Base-by-base conservation (phyloP, 225 moss, liverwort and hornwort species). In the Takakia lepidozioides region DNA sequence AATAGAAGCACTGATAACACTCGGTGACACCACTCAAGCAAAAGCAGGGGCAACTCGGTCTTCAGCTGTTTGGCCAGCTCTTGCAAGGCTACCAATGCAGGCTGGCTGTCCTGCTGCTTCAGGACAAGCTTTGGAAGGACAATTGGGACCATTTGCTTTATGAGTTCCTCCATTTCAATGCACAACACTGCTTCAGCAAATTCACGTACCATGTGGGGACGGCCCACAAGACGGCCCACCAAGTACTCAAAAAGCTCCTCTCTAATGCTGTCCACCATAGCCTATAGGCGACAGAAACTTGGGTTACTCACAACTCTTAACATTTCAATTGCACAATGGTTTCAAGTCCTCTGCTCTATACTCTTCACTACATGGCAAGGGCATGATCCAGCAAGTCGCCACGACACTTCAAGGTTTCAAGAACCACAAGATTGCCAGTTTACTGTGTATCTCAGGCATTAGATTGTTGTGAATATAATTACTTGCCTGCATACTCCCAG, bases 191-290 rank as follows among this genome's bases (percentile, higher is more conserved):
- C 78, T 58, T 76, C 76, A 34, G 98, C 69, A 67, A 98, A 91
- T 63, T 91, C 91, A 55, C 73, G 84, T 55, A 98, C 74, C 98
- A 98, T 88, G 40, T 59, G 56, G 22, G 72, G 85, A 50, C 98
- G 91, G 51, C 72, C 45, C 49, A 83, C 66, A 55, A 98, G 82
- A 61, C 87, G 85, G 73, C 81, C 74, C 30, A 80, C 82, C 55
- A 98, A 57, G 65, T 98, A 83, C 85, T 98, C 85, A 70, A 85
- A 98, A 58, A 98, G 76, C 35, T 98, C 91, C 49, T 98, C 84
- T 50, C 69, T 84, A 28, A 87, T 72, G 39, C 78, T 53, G 29
- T 84, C 87, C 59, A 98, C 81, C 64, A 87, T 83, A 61, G 62
- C 67, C 64, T 91, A 87, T 24, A 62, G 10, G 0, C 0, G 21